Conservation (phyloP, 2,329 filamentous ascomycete species). For the Endocalyx cinctus region DNA sequence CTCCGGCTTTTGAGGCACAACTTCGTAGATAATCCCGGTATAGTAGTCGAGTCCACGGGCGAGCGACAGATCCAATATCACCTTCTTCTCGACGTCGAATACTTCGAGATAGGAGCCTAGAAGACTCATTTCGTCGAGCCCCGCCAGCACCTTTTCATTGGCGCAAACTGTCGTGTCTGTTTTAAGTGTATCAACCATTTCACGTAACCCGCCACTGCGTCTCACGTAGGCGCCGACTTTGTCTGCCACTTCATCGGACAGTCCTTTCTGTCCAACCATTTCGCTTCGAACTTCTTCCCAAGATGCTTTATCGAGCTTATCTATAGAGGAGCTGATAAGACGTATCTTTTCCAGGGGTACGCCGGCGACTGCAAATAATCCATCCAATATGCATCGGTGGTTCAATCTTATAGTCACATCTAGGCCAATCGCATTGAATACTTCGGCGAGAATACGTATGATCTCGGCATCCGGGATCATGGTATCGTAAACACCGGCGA, state of each 20-base stretch:
- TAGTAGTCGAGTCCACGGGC: slow-evolving; percentile 74
- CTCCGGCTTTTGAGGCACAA: slow-evolving; percentile 67
- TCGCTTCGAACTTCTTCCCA: slow-evolving; percentile 72
- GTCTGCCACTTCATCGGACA: slow-evolving; percentile 62
- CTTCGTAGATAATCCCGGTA: slow-evolving; percentile 70
- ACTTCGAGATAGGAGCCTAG: slow-evolving; percentile 66
- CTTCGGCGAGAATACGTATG: slow-evolving; percentile 63
- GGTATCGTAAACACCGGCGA: slow-evolving; percentile 66
- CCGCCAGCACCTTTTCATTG: slow-evolving; percentile 62
- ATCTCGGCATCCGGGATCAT: slow-evolving; percentile 76
- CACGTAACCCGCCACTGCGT: slow-evolving; percentile 74
- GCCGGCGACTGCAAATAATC: slow-evolving; percentile 71
- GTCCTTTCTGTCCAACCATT: slow-evolving; percentile 72
- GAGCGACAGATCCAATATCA: slow-evolving; percentile 70
- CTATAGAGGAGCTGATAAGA: slow-evolving; percentile 70
- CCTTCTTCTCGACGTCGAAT: slow-evolving; percentile 69
- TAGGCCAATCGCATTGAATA: slow-evolving; percentile 68
- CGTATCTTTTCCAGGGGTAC: slow-evolving; percentile 70
- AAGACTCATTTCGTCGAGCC: slow-evolving; percentile 64
- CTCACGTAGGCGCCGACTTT: slow-evolving; percentile 69
- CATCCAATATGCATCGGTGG: slow-evolving; percentile 74
- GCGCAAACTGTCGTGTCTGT: slow-evolving; percentile 54
- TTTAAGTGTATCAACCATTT: slow-evolving; percentile 57
- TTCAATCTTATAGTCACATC: slow-evolving; percentile 70
- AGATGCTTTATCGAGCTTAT: slow-evolving; percentile 73